phyloP scores from a whole-genome alignment of 140 eudicot genomes.

The Senecio squalidus region DNA sequence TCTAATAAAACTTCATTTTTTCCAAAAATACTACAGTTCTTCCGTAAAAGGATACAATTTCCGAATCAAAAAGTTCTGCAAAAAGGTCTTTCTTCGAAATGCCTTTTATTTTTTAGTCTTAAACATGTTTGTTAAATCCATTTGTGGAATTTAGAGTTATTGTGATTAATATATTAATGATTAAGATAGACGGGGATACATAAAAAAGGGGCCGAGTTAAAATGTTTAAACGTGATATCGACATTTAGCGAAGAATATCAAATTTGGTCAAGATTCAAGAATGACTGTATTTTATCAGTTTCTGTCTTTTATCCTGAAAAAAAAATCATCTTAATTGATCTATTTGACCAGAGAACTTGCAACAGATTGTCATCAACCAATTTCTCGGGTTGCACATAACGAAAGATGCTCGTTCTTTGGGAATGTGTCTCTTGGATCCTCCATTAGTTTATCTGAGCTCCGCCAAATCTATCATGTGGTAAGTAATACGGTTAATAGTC shows the following conservation, averaged over 20 bases:
- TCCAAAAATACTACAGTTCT: too few relatives aligned
- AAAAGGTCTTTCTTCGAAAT: too few relatives aligned
- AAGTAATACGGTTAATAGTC: slow-evolving; percentile 26
- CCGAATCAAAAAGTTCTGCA: too few relatives aligned
- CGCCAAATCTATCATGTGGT: slow-evolving; percentile 84
- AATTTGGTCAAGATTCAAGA: background rate
- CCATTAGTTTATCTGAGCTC: slow-evolving; percentile 74
- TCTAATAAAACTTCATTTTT: too few relatives aligned
- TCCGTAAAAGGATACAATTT: too few relatives aligned
- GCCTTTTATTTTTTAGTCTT: too few relatives aligned
- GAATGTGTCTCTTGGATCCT: slow-evolving; percentile 83
- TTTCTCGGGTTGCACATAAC: slow-evolving; percentile 76
- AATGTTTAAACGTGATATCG: too few relatives aligned
- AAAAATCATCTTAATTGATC: slow-evolving; percentile 32
- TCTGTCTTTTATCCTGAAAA: background rate
- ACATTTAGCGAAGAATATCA: too few relatives aligned
- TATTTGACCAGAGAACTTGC: slow-evolving; percentile 62
- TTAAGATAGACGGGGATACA: background rate
- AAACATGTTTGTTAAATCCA: too few relatives aligned
- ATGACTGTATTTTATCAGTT: slow-evolving; percentile 2
- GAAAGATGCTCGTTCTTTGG: slow-evolving; percentile 76
- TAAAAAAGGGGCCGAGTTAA: background rate
- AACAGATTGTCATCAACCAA: slow-evolving; percentile 95
- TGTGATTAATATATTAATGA: too few relatives aligned
- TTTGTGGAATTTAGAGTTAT: too few relatives aligned